These are phyloP conservation scores for Ogataea henricii DNA, from an alignment of 805 yeast genomes.

Conservation along the genomic window DNA sequence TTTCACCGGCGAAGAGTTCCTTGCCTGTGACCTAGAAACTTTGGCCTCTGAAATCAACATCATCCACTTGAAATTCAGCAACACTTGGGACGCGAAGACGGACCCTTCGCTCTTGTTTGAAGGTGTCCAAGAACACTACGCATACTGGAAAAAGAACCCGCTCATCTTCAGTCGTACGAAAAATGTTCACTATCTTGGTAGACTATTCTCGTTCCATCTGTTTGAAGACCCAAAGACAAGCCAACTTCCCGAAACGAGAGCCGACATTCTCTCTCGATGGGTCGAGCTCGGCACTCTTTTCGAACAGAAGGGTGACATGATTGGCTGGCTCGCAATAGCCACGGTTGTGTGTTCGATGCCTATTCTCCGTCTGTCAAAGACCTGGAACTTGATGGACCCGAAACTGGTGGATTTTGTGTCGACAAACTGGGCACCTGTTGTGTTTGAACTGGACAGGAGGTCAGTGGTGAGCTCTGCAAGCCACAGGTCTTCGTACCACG, in stretches of 20 bases:
- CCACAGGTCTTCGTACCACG: slow-evolving; percentile 62
- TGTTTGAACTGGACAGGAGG: slow-evolving; percentile 82
- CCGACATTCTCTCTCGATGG: slow-evolving; percentile 76
- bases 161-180: slow-evolving; percentile 66
- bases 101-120: slow-evolving; percentile 78
- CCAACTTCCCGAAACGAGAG: slow-evolving; percentile 48
- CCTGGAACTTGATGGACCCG: slow-evolving; percentile 75
- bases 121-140: slow-evolving; percentile 45
- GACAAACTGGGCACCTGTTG: slow-evolving; percentile 90
- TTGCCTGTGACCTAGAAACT: slow-evolving; percentile 52
- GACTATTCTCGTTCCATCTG: slow-evolving; percentile 67
- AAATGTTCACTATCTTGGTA: slow-evolving; percentile 77
- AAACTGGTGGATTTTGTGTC: slow-evolving; percentile 60
- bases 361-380: slow-evolving; percentile 64
- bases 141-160: slow-evolving; percentile 63
- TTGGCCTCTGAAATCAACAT: slow-evolving; percentile 66
- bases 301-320: slow-evolving; percentile 86
- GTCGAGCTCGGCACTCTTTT: slow-evolving; percentile 76
- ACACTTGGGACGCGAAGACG: slow-evolving; percentile 72
- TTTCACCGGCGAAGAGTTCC: slow-evolving; percentile 44
- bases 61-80: slow-evolving; percentile 66
- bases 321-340: slow-evolving; percentile 90
- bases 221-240: slow-evolving; percentile 50
- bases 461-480: slow-evolving; percentile 59
- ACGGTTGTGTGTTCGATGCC: slow-evolving; percentile 82